Percentiles rank a stretch among this genome's conserved stretches.
Evolutionary conservation across 2,329 filamentous ascomycete genomes (phyloP).

Genomic region (Ophiocordyceps camponoti-leonardi): DNA sequence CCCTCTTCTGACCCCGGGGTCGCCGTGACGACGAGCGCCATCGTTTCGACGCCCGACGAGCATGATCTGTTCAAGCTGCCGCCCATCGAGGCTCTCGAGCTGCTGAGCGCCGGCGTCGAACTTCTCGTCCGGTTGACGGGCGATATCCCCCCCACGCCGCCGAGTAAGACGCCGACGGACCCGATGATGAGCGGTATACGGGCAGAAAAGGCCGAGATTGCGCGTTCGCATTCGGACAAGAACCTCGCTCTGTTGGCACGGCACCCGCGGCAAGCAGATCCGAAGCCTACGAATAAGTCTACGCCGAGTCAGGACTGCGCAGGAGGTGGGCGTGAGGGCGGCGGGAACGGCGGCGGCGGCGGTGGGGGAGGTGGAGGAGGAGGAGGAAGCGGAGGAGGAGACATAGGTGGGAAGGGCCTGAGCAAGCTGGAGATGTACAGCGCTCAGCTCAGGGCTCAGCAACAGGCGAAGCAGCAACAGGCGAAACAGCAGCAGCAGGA

Average conservation of each 20-base stretch:
- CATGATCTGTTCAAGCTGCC: slow-evolving; percentile 59
- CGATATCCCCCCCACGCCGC: slow-evolving; percentile 67
- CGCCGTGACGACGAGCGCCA: slow-evolving; percentile 8
- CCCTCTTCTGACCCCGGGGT: slow-evolving; percentile 21
- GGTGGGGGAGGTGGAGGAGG: not conserved
- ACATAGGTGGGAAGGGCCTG: not conserved
- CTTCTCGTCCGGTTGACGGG: slow-evolving; percentile 55
- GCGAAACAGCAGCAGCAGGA: slow-evolving; percentile 6
- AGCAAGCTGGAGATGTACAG: slow-evolving; percentile 11
- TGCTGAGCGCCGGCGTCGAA: slow-evolving; percentile 59
- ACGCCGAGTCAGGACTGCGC: not conserved
- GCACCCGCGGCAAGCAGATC: slow-evolving; percentile 15
- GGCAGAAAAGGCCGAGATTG: slow-evolving; percentile 42
- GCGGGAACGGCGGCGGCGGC: not conserved
- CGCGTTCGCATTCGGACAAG: slow-evolving; percentile 38
- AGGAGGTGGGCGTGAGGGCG: not conserved
- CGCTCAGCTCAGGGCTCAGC: slow-evolving; percentile 10
- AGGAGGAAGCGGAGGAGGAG: not conserved
- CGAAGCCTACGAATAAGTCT: slow-evolving; percentile 4
- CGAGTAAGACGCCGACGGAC: slow-evolving; percentile 43
- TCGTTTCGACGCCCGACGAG: slow-evolving; percentile 13
- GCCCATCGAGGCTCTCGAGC: slow-evolving; percentile 57
- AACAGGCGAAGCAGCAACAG: slow-evolving; percentile 10
- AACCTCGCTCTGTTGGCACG: slow-evolving; percentile 27
- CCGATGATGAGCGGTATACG: slow-evolving; percentile 49